These are phyloP conservation scores for Hygrocybe coccinea DNA, from an alignment of 768 basidiomycete genomes.

Conservation along the genomic window DNA sequence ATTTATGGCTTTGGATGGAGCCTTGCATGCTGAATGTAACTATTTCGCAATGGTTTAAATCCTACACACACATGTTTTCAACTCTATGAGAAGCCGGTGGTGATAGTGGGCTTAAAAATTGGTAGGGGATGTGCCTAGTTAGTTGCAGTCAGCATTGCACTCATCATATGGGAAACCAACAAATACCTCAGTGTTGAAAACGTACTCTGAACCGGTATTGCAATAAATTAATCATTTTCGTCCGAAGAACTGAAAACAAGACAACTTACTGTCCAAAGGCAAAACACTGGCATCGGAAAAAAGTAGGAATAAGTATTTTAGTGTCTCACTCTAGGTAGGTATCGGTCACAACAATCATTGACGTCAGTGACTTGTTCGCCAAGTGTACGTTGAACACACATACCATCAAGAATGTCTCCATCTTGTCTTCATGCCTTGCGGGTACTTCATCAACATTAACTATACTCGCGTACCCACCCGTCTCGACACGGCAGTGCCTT, in stretches of 20 bases:
- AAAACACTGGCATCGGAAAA: slow-evolving; percentile 73
- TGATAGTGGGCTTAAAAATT: slow-evolving; percentile 33
- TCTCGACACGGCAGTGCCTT: slow-evolving; percentile 67
- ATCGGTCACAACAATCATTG: background rate
- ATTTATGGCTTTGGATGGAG: background rate
- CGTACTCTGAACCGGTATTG: slow-evolving; percentile 50
- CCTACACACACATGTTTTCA: background rate
- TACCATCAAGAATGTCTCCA: slow-evolving; percentile 94
- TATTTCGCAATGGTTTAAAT: background rate
- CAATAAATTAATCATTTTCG: background rate
- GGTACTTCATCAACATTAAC: slow-evolving; percentile 79
- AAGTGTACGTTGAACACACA: slow-evolving; percentile 20
- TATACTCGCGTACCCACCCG: slow-evolving; percentile 81
- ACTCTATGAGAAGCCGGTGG: slow-evolving; percentile 25
- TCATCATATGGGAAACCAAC: slow-evolving; percentile 21
- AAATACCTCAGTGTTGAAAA: slow-evolving; percentile 86
- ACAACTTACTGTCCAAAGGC: slow-evolving; percentile 63
- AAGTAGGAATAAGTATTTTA: slow-evolving; percentile 87
- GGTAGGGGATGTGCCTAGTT: slow-evolving; percentile 34
- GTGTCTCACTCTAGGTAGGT: slow-evolving; percentile 81
- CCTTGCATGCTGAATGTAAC: background rate
- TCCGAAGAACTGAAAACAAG: background rate
- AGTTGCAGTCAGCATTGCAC: background rate
- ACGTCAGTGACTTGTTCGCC: background rate
- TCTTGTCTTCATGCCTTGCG: slow-evolving; percentile 70